Percentiles rank a stretch among this genome's conserved stretches.
Conservation (phyloP, 768 basidiomycete genomes). For the Favolaschia claudopus region DNA sequence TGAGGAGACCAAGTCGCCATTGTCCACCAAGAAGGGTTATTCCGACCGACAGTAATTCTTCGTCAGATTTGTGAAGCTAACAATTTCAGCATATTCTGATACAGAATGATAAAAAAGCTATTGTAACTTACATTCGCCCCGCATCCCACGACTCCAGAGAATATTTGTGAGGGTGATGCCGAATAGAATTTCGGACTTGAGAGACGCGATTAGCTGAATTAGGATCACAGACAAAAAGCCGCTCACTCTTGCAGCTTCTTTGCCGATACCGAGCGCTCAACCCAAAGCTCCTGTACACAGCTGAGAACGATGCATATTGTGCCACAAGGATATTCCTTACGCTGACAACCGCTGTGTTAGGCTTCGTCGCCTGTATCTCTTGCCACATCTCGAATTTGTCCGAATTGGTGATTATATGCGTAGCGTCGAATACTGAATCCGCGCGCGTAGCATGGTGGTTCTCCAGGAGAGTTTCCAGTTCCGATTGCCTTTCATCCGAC, state of each 20-base stretch:
- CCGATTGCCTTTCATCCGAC: conserved; percentile 33
- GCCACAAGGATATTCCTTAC: not conserved
- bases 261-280: conserved; percentile 22
- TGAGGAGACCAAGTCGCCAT: conserved; percentile 77
- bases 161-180: conserved; percentile 77
- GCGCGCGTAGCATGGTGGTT: conserved; percentile 42
- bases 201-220: not conserved
- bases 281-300: conserved; percentile 16
- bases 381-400: conserved; percentile 47
- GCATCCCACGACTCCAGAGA: conserved; percentile 86
- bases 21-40: conserved; percentile 84
- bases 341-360: conserved; percentile 13
- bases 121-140: conserved; percentile 69
- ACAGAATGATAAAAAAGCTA: not conserved
- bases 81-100: not conserved
- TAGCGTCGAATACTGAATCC: conserved; percentile 35
- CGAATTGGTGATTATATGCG: conserved; percentile 53
- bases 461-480: conserved; percentile 43
- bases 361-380: conserved; percentile 28
- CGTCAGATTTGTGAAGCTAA: conserved; percentile 67
- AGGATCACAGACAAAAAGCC: not conserved
- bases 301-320: conserved; percentile 1
- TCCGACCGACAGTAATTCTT: conserved; percentile 77
- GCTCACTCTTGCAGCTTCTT: conserved; percentile 16
- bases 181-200: conserved; percentile 65